Percentiles rank a stretch among this genome's conserved stretches.
Conservation (phyloP, 2,329 filamentous ascomycete genomes). For the Trichoderma endophyticum region DNA sequence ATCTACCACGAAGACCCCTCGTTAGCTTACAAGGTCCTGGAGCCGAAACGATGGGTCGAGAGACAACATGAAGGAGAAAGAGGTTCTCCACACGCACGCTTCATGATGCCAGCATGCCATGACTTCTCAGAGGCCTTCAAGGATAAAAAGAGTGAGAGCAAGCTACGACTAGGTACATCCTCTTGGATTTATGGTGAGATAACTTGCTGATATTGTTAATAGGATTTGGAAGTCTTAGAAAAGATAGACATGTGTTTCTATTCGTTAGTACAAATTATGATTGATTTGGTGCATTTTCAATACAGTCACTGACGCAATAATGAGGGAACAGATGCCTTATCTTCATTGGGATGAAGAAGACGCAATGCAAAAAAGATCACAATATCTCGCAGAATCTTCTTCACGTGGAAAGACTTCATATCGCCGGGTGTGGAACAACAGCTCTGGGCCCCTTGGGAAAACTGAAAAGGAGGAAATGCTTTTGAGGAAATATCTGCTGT, state of each 20-base stretch:
- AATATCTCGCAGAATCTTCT: not conserved
- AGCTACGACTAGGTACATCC: no score
- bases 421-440: no score
- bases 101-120: not conserved
- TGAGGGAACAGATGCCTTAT: not conserved
- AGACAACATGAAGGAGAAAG: not conserved
- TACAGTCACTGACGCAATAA: not conserved
- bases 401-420: no score
- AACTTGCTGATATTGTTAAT: not conserved
- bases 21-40: not conserved
- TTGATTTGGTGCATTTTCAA: no score
- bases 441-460: no score
- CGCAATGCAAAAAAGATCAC: not conserved
- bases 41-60: not conserved
- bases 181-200: not conserved
- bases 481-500: not conserved
- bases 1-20: not conserved
- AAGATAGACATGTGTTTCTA: not conserved
- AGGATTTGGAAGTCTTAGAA: not conserved
- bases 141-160: not conserved
- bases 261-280: not conserved
- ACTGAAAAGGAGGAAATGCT: not conserved
- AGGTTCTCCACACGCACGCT: not conserved
- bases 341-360: not conserved
- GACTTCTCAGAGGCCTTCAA: not conserved